Evolutionary conservation across 2,329 filamentous ascomycete species (phyloP).

Genomic region (Sporothrix inflata): DNA sequence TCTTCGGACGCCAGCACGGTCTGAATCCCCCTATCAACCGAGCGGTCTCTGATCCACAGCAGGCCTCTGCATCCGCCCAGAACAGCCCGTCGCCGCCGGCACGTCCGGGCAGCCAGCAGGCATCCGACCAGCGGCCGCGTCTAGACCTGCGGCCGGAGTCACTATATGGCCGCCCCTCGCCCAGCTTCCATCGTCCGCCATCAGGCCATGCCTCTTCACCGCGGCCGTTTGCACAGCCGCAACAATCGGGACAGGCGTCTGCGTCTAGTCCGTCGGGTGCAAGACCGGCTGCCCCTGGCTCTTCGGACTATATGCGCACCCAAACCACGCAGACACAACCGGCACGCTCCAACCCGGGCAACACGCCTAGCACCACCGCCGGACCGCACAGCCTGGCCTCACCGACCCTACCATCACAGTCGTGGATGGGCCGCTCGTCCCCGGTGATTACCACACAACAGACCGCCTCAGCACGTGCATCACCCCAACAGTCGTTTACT

Average conservation of each 20-base stretch:
- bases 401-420: not conserved
- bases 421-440: not conserved
- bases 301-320: slow-evolving; percentile 15
- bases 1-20: not conserved
- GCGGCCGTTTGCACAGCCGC: not conserved
- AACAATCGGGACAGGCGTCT: not conserved
- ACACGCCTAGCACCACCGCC: not conserved
- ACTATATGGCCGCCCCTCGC: not conserved
- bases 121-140: not conserved
- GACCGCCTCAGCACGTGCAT: not conserved
- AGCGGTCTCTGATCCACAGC: not conserved
- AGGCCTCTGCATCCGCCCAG: not conserved
- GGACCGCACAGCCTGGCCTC: not conserved
- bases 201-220: not conserved
- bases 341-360: not conserved
- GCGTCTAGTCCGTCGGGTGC: not conserved
- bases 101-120: not conserved
- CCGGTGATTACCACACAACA: not conserved
- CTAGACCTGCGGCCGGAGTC: not conserved
- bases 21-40: not conserved
- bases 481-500: slow-evolving; percentile 4
- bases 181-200: not conserved
- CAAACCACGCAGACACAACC: not conserved
- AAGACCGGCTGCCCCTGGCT: not conserved
- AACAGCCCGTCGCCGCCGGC: not conserved